Conservation (phyloP, 1,139 yeast genomes). For the Nakaseomyces uthaithaninus region DNA sequence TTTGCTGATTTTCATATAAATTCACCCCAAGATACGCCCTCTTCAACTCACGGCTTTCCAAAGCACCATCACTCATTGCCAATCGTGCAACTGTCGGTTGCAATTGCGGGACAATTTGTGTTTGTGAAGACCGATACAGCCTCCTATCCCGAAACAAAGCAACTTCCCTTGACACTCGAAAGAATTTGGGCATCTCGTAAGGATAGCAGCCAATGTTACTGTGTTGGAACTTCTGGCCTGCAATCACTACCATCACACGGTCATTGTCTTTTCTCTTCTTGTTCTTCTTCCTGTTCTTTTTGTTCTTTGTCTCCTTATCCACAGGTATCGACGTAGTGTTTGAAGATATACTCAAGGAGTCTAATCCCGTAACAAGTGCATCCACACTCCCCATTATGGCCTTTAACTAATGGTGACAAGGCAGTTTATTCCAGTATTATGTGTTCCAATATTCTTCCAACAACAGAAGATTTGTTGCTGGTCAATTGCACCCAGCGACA, state of each 20-base stretch:
- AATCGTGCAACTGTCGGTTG: slow-evolving; percentile 12
- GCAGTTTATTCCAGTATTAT: no score
- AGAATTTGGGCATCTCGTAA: background rate
- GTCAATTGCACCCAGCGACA: no score
- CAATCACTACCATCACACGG: background rate
- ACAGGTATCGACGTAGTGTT: no score
- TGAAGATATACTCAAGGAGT: no score
- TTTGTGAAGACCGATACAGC: slow-evolving; percentile 3
- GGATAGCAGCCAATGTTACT: slow-evolving; percentile 9
- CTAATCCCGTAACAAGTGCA: no score
- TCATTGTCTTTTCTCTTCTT: background rate
- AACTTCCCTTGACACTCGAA: slow-evolving; percentile 10
- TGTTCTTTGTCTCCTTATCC: background rate
- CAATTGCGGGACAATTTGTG: slow-evolving; percentile 9
- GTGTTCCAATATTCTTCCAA: no score
- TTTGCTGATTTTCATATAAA: slow-evolving; percentile 18
- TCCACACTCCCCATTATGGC: no score
- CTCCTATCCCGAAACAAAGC: slow-evolving; percentile 9
- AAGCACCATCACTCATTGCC: slow-evolving; percentile 3
- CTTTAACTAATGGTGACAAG: no score
- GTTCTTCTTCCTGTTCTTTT: background rate
- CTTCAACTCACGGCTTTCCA: slow-evolving; percentile 11
- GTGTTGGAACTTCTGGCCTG: slow-evolving; percentile 10
- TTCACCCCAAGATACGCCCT: slow-evolving; percentile 19
- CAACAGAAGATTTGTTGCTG: no score